These are phyloP conservation scores for Wickerhamiella azymoides DNA, from an alignment of 805 yeast species.

Conservation along the genomic window DNA sequence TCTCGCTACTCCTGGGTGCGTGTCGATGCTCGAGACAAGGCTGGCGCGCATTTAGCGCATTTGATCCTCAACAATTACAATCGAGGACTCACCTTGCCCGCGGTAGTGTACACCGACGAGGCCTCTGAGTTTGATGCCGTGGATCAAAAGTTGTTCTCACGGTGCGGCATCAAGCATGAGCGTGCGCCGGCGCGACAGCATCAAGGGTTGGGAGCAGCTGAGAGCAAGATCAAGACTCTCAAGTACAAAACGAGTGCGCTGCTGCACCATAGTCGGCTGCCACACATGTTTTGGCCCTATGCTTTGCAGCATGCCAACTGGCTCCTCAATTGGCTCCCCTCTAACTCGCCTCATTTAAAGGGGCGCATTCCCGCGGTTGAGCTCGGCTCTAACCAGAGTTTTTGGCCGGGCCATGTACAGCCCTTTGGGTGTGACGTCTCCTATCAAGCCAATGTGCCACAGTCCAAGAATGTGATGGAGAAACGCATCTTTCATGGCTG, in stretches of 20 bases:
- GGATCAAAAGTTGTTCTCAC: no score
- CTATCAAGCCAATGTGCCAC: no score
- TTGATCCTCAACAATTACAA: background rate
- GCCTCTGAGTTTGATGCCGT: background rate
- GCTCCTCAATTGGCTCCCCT: background rate
- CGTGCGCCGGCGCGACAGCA: background rate
- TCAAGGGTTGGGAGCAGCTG: background rate
- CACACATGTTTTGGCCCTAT: background rate
- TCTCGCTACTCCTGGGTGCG: background rate
- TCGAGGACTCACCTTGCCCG: background rate
- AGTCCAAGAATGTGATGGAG: no score
- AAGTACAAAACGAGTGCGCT: background rate
- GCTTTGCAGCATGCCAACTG: background rate
- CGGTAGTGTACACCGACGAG: background rate
- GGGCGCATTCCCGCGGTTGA: no score
- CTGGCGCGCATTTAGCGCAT: background rate
- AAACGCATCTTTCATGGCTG: no score
- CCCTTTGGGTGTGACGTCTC: no score
- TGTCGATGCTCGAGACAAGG: background rate
- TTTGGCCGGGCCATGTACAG: no score
- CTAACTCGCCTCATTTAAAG: background rate
- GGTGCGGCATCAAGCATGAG: no score
- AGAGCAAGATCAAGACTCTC: background rate
- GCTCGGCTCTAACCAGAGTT: no score
- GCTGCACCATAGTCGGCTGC: background rate